phyloP scores from a whole-genome alignment of 352 stramenopile genomes.

The Phytophthora tentaculata region DNA sequence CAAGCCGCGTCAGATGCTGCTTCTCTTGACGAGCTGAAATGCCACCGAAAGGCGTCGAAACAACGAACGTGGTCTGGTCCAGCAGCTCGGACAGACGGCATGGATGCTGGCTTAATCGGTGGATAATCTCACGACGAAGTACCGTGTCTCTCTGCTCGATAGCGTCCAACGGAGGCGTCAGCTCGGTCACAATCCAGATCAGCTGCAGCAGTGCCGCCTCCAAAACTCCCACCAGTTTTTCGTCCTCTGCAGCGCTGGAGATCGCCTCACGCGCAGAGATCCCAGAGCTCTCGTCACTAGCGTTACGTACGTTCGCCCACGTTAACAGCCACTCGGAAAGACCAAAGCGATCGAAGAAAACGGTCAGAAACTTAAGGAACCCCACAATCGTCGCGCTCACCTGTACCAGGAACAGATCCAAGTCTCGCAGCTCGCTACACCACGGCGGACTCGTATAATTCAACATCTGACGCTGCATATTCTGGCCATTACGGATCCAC shows the following conservation, averaged over 20 bases:
- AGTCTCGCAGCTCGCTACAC: constrained; percentile 73
- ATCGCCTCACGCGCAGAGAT: constrained; percentile 37
- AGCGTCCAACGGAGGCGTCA: constrained; percentile 67
- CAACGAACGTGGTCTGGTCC: constrained; percentile 81
- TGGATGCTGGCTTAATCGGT: constrained; percentile 79
- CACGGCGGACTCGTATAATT: constrained; percentile 82
- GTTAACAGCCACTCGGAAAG: constrained; percentile 76
- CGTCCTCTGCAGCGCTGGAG: constrained; percentile 40
- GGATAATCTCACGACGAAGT: constrained; percentile 88
- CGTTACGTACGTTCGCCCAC: constrained; percentile 57
- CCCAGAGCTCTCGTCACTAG: constrained; percentile 46
- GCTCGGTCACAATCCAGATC: constrained; percentile 88
- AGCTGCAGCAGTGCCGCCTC: constrained; percentile 85
- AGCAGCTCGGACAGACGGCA: constrained; percentile 77
- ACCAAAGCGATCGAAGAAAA: constrained; percentile 86
- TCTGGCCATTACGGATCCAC: constrained; percentile 88
- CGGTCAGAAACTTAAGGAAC: constrained; percentile 73
- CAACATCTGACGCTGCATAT: constrained; percentile 82
- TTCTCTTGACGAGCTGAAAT: constrained; percentile 69
- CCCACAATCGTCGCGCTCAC: constrained; percentile 64
- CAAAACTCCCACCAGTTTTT: constrained; percentile 72
- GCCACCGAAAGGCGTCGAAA: constrained; percentile 70
- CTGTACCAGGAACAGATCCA: constrained; percentile 82
- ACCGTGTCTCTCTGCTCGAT: constrained; percentile 69
- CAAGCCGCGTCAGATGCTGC: constrained; percentile 66